Base-by-base conservation (phyloP, 1,139 yeast species). In the Candida neerlandica region DNA sequence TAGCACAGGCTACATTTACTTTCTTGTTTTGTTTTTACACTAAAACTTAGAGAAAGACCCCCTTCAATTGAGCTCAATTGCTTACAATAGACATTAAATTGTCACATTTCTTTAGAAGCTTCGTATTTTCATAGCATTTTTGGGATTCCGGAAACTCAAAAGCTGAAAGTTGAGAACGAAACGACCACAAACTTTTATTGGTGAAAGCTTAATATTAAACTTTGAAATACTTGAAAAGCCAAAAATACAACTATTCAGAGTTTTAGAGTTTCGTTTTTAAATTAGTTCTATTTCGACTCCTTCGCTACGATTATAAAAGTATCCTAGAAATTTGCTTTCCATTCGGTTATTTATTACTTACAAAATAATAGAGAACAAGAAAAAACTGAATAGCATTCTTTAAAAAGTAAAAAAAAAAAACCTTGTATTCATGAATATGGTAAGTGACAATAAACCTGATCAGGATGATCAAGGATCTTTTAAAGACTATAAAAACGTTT, bases 381-480 rank as follows among this genome's bases (percentile, higher is more conserved):
- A 53, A 57, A 11, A 51, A 29, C 23, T 6, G 23, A 21, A 21
- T 4, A 21, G 5, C 23, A 21, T 21, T n/a, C n/a, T n/a, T 21
- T 21, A 44, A 16, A 34, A 9, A 34, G 15, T 16, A 34, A 5
- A 27, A 44, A 34, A 16, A 14, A 16, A 16, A 4, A 34, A 15
- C 18, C 10, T 16, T 10, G 37, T 34, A 34, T 34, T 14, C 37
- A 34, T 34, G 37, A 34, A 40, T 27, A 40, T 40, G 41, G 27
- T 26, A 27, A 41, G 43, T 41, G 43, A 41, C 7, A 34, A 34
- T 30, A 48, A 44, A 30, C 50, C 46, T 4, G 55, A 30, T 32
- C 52, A 51, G 39, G 55, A 52, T 3, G 56, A 57, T 33, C 49
- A 43, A 23, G 53, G 51, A 19, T 40, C 49, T 2, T 32, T 52